Conservation (phyloP, 2,329 filamentous ascomycete genomes). For the Fusarium sp. region DNA sequence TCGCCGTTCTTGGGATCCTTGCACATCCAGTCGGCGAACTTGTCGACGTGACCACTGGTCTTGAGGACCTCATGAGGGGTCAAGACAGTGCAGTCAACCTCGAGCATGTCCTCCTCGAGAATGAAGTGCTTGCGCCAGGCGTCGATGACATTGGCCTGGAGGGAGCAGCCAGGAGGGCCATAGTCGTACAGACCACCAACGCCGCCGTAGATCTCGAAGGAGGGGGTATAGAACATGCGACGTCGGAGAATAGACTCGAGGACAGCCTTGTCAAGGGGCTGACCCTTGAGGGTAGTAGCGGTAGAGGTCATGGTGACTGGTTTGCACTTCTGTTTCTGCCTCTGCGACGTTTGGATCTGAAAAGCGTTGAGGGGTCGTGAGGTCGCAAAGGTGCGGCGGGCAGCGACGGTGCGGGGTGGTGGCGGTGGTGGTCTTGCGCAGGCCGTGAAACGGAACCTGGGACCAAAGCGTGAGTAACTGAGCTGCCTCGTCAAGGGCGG, state of each 20-base stretch:
- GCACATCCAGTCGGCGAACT: conserved; percentile 99
- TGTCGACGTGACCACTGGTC: conserved; percentile 96
- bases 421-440: conserved; percentile 32
- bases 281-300: conserved; percentile 85
- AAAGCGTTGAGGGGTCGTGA: conserved; percentile 48
- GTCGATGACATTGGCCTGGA: conserved; percentile 90
- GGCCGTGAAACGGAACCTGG: conserved; percentile 38
- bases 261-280: conserved; percentile 84
- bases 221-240: conserved; percentile 93
- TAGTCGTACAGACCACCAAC: conserved; percentile 93
- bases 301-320: conserved; percentile 59
- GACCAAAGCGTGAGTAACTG: conserved; percentile 24
- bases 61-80: conserved; percentile 95
- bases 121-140: conserved; percentile 95
- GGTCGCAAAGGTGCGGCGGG: conserved; percentile 47
- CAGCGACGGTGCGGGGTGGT: conserved; percentile 37
- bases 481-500: conserved; percentile 36
- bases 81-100: conserved; percentile 93
- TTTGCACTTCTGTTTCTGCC: conserved; percentile 42
- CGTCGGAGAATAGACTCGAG: conserved; percentile 90
- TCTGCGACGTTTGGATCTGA: conserved; percentile 45
- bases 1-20: conserved; percentile 98
- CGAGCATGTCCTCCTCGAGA: conserved; percentile 92
- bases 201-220: conserved; percentile 95
- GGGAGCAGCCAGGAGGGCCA: conserved; percentile 86